Evolutionary conservation across 179 eudicot species (phyloP).

Genomic region (Camellia oleifera): DNA sequence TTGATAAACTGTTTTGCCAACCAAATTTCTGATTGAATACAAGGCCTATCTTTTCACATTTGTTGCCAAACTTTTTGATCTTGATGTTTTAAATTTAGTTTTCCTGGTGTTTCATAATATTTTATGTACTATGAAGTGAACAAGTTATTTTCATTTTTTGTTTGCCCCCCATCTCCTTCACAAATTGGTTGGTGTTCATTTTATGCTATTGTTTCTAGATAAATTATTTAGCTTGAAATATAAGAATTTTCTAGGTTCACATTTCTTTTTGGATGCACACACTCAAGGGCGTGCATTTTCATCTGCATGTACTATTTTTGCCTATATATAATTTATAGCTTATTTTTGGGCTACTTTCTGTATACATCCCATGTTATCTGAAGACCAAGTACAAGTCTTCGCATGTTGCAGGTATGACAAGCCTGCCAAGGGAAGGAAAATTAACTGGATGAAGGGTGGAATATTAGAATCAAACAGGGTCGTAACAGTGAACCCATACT

Average conservation of each 20-base stretch:
- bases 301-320: not conserved
- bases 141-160: not conserved
- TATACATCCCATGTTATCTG: not conserved
- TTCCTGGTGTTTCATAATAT: not conserved
- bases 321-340: not conserved
- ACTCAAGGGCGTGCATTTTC: not conserved
- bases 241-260: not conserved
- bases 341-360: not conserved
- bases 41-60: not conserved
- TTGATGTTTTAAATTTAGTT: not conserved
- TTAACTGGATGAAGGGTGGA: no score
- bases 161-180: not conserved
- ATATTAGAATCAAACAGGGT: no score
- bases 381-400: no score
- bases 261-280: not conserved
- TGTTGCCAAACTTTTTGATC: not conserved
- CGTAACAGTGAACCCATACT: no score
- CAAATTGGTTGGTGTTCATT: not conserved
- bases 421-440: no score
- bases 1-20: slow-evolving; percentile 19
- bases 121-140: not conserved
- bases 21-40: not conserved
- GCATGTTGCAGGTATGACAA: no score
- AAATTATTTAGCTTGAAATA: not conserved
- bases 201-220: slow-evolving; percentile 1